phyloP scores from a whole-genome alignment of 805 yeast species.

The Wickerhamiella domercqiae region DNA sequence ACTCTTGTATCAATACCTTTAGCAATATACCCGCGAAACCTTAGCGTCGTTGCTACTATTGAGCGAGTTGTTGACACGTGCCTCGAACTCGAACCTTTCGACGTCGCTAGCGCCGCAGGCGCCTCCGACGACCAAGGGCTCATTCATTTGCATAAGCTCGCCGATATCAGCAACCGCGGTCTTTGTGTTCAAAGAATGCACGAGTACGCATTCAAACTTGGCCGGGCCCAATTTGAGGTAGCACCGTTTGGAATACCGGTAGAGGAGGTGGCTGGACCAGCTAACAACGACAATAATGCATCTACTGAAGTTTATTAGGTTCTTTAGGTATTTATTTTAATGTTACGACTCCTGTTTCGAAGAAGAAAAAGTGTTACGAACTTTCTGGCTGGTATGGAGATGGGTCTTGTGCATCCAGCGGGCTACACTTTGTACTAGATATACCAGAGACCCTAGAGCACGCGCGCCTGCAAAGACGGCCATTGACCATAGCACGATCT shows the following conservation, averaged over 20 bases:
- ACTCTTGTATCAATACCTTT: slow-evolving; percentile 43
- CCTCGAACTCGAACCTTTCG: slow-evolving; percentile 67
- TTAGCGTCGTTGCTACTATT: slow-evolving; percentile 32
- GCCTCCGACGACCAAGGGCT: slow-evolving; percentile 45
- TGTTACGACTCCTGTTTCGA: too few relatives aligned
- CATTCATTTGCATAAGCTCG: slow-evolving; percentile 58
- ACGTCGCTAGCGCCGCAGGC: slow-evolving; percentile 29
- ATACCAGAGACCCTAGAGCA: slow-evolving; percentile 66
- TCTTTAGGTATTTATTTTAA: background rate
- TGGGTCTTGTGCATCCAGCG: slow-evolving; percentile 18
- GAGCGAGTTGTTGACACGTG: slow-evolving; percentile 55
- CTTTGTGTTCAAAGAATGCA: slow-evolving; percentile 58
- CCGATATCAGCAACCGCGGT: slow-evolving; percentile 60
- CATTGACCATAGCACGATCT: slow-evolving; percentile 82
- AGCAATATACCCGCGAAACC: slow-evolving; percentile 46
- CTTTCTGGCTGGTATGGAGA: slow-evolving; percentile 11
- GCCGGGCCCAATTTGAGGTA: slow-evolving; percentile 68
- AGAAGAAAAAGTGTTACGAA: too few relatives aligned
- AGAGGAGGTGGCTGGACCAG: slow-evolving; percentile 30
- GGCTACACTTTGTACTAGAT: slow-evolving; percentile 32
- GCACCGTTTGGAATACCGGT: slow-evolving; percentile 97
- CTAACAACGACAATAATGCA: background rate
- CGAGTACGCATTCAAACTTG: slow-evolving; percentile 77
- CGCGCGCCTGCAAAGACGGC: slow-evolving; percentile 71
- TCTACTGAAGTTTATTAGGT: background rate